These are phyloP conservation scores for Saccharomyces paradoxus DNA, from an alignment of 805 yeast genomes.

Conservation along the genomic window DNA sequence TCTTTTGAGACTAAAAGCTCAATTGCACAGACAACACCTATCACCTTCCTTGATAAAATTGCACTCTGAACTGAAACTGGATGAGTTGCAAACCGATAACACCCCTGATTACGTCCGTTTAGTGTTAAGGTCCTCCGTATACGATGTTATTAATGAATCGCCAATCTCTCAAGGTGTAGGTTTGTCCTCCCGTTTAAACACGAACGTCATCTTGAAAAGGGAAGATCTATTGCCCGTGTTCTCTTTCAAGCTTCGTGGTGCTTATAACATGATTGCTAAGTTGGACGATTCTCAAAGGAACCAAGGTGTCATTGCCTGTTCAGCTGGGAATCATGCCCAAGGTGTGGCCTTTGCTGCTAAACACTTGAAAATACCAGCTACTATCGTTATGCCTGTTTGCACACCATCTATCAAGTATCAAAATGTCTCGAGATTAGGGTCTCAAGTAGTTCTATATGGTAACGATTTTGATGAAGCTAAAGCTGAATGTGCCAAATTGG, in stretches of 20 bases:
- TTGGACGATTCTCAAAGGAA: conserved; percentile 47
- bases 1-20: conserved; percentile 10
- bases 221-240: conserved; percentile 94
- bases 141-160: conserved; percentile 88
- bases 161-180: conserved; percentile 73
- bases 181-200: conserved; percentile 63
- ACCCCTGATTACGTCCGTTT: conserved; percentile 90
- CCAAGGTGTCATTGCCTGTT: conserved; percentile 93
- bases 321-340: conserved; percentile 99
- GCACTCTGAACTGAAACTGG: conserved; percentile 27
- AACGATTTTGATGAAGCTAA: conserved; percentile 95
- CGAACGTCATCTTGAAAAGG: conserved; percentile 73
- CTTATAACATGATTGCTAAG: conserved; percentile 93
- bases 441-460: conserved; percentile 88
- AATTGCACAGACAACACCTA: conserved; percentile 12
- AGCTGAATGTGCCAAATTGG: conserved; percentile 70
- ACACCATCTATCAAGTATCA: conserved; percentile 92
- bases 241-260: conserved; percentile 94
- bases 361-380: conserved; percentile 79
- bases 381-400: conserved; percentile 96
- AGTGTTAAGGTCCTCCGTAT: conserved; percentile 85
- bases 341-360: conserved; percentile 94
- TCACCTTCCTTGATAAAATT: conserved; percentile 20
- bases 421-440: conserved; percentile 86
- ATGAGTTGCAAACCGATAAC: conserved; percentile 52